Percentiles rank a stretch among this genome's conserved stretches.
phyloP scores from a whole-genome alignment of 1,284 basidiomycete species.

The Lignosus rhinocerotis region DNA sequence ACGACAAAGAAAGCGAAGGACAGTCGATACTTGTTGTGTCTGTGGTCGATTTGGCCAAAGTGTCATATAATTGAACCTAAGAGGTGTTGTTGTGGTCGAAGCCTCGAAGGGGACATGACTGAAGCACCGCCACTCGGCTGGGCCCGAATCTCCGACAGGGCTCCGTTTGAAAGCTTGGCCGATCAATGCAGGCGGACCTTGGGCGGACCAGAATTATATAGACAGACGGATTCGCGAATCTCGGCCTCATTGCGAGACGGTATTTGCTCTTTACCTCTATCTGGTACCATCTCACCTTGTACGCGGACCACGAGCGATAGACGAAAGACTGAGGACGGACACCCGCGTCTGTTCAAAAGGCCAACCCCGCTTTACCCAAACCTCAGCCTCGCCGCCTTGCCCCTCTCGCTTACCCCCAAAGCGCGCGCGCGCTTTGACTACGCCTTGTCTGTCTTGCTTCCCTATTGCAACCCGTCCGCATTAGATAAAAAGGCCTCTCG shows the following conservation, averaged over 20 bases:
- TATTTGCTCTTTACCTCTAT: neutral
- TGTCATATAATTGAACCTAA: too few species aligned
- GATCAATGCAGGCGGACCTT: neutral
- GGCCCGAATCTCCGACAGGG: neutral
- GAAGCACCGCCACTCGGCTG: too few species aligned
- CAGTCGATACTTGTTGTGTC: too few species aligned
- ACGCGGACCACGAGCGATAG: neutral
- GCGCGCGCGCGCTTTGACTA: conserved; percentile 2
- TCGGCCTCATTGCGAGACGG: too few species aligned
- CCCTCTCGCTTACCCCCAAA: neutral
- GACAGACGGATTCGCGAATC: too few species aligned
- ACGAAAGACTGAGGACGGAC: neutral
- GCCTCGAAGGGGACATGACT: too few species aligned
- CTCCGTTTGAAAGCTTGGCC: neutral
- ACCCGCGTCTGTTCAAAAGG: neutral
- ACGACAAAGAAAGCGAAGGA: too few species aligned
- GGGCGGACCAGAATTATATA: neutral
- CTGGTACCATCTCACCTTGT: neutral
- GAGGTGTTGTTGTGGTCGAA: too few species aligned
- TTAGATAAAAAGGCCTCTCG: conserved; percentile 1
- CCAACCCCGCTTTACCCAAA: neutral
- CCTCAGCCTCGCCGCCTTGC: neutral
- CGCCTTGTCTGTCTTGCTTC: neutral
- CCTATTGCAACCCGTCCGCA: neutral
- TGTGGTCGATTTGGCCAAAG: too few species aligned